These are phyloP conservation scores for Spatholobus suberectus DNA, from an alignment of 306 rosid species.

Conservation along the genomic window DNA sequence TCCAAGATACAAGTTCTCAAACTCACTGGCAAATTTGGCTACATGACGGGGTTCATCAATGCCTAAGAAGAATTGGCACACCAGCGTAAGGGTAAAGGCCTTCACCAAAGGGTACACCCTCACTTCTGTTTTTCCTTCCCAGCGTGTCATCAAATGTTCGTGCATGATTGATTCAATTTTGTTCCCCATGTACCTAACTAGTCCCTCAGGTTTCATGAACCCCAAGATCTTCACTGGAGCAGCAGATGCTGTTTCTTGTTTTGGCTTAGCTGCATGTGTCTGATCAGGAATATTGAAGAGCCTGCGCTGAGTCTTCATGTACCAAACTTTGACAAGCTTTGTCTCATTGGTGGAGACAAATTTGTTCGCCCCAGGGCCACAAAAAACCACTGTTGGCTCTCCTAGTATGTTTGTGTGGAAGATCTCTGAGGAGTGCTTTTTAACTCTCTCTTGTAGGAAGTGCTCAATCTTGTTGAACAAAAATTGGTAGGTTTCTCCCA, in stretches of 20 bases:
- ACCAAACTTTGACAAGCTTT: slow-evolving; percentile 57
- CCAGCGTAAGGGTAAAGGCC: slow-evolving; percentile 50
- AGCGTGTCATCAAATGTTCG: slow-evolving; percentile 52
- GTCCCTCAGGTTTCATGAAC: slow-evolving; percentile 67
- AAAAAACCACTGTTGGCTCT: slow-evolving; percentile 62
- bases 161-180: slow-evolving; percentile 55
- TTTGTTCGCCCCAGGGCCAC: slow-evolving; percentile 68
- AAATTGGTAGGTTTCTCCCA: slow-evolving; percentile 62
- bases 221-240: slow-evolving; percentile 51
- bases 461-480: slow-evolving; percentile 52
- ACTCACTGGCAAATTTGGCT: slow-evolving; percentile 41
- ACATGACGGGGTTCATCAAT: slow-evolving; percentile 44
- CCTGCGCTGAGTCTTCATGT: slow-evolving; percentile 43
- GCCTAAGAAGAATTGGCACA: slow-evolving; percentile 59
- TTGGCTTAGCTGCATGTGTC: not conserved
- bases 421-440: slow-evolving; percentile 57
- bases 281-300: slow-evolving; percentile 46
- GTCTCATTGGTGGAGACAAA: slow-evolving; percentile 62
- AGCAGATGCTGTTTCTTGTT: slow-evolving; percentile 19
- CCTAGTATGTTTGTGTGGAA: slow-evolving; percentile 70
- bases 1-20: slow-evolving; percentile 56
- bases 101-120: slow-evolving; percentile 57
- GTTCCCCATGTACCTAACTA: slow-evolving; percentile 58
- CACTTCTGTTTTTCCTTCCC: slow-evolving; percentile 59
- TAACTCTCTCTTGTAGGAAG: slow-evolving; percentile 50